Evolutionary conservation across 495 filamentous ascomycete genomes (phyloP).

Genomic region (Tuber borchii): DNA sequence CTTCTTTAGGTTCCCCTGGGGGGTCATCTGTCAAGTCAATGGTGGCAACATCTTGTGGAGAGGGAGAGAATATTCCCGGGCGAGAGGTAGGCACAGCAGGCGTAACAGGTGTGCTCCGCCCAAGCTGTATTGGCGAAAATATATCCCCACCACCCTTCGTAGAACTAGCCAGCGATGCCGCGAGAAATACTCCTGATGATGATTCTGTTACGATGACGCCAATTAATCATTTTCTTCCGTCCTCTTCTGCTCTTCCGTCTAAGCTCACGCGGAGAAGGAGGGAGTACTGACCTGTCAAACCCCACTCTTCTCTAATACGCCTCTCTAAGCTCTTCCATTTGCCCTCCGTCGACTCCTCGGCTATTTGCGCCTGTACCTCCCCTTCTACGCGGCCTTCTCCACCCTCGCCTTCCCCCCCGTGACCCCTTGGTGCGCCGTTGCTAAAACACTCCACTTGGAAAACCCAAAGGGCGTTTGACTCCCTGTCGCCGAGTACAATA

Average conservation of each 20-base stretch:
- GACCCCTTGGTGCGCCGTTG: background rate
- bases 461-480: slow-evolving; percentile 33
- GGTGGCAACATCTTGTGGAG: slow-evolving; percentile 12
- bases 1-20: slow-evolving; percentile 23
- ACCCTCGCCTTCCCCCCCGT: background rate
- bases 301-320: slow-evolving; percentile 35
- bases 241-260: background rate
- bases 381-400: slow-evolving; percentile 28
- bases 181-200: slow-evolving; percentile 28
- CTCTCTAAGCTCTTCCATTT: slow-evolving; percentile 37
- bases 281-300: slow-evolving; percentile 25
- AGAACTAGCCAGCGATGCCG: slow-evolving; percentile 31
- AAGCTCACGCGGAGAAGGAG: background rate
- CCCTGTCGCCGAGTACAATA: slow-evolving; percentile 35
- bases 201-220: slow-evolving; percentile 19
- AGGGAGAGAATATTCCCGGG: slow-evolving; percentile 30
- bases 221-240: background rate
- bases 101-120: slow-evolving; percentile 17
- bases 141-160: slow-evolving; percentile 1
- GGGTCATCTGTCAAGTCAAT: slow-evolving; percentile 40
- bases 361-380: slow-evolving; percentile 32
- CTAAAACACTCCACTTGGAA: slow-evolving; percentile 36
- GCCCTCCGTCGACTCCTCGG: slow-evolving; percentile 37
- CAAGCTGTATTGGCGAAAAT: background rate
- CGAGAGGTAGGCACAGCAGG: slow-evolving; percentile 21